Base-by-base conservation (phyloP, 2,329 filamentous ascomycete species). In the Trichocomaceae sp. region DNA sequence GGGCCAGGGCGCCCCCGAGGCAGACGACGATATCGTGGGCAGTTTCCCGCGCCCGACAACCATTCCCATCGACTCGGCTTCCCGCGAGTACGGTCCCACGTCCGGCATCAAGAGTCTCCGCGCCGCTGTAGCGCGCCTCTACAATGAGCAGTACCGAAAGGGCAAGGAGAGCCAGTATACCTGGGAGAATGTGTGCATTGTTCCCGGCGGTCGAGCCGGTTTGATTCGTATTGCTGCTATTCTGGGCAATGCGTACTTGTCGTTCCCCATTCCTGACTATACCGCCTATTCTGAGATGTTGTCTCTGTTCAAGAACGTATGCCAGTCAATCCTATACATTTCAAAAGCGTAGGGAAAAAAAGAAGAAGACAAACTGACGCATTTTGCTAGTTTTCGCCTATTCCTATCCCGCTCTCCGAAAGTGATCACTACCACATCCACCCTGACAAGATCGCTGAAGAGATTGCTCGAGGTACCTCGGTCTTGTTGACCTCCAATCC, bases 261-360 rank as follows among this genome's bases (percentile, higher is more conserved):
- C 87, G 42, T 96, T 96, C 80, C 96, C 95, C 74, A 88, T 95
- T 68, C 89, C 89, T 46, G 88, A 96, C 71, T 96, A 96, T 75
- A 96, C 91, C 2, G 92, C 92, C 2, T 97, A 97, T 78, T 96
- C 95, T 67, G 91, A 96, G 77, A 96, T 97, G 91, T 75, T 96
- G 75, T 90, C 86, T 56, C 77, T 96, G 57, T 96, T 97, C 81
- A 90, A 88, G 75, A 96, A 96, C 72, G 71, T 73, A 52, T 57
- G 69, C 63, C 12, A 15, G 26, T 29, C 35, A n/a, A 9, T 20
- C 22, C 12, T 39, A 17, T 51, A 31, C 17, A 20, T 19, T 12
- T 9, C 44, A 17, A 17, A 41, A 26, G 15, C 5, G 31, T 35
- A 15, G 15, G 5, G 12, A 5, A 35, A 6, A 39, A 10, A 8